phyloP scores from a whole-genome alignment of 768 basidiomycete genomes.

The Phanerochaete carnosa region DNA sequence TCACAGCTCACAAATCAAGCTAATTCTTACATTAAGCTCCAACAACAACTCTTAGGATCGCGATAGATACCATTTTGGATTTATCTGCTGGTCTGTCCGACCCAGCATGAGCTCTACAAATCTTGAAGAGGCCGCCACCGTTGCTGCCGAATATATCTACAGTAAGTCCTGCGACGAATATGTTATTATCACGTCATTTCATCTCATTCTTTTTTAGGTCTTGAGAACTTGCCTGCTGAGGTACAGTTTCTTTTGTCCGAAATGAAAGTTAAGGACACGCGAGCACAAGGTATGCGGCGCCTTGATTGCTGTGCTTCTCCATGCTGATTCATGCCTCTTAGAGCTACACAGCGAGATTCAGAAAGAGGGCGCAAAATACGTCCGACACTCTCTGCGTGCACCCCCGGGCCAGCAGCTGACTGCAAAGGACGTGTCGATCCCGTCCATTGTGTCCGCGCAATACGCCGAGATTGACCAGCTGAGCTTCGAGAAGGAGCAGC shows the following conservation, averaged over 20 bases:
- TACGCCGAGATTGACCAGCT: slow-evolving; percentile 30
- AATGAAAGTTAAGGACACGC: slow-evolving; percentile 41
- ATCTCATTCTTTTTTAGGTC: slow-evolving; percentile 27
- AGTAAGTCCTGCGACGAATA: slow-evolving; percentile 30
- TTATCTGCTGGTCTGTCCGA: background rate
- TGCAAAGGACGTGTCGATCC: slow-evolving; percentile 34
- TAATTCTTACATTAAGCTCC: background rate
- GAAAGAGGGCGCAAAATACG: slow-evolving; percentile 40
- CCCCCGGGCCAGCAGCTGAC: slow-evolving; percentile 19
- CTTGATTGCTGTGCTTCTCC: background rate
- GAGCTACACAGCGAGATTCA: slow-evolving; percentile 43
- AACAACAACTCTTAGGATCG: background rate
- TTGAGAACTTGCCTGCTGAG: slow-evolving; percentile 49
- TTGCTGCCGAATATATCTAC: slow-evolving; percentile 47
- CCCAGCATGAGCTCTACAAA: slow-evolving; percentile 25
- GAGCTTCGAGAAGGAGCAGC: slow-evolving; percentile 39
- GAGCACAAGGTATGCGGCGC: slow-evolving; percentile 35
- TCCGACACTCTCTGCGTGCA: slow-evolving; percentile 39
- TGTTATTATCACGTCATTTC: background rate
- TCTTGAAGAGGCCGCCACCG: slow-evolving; percentile 46
- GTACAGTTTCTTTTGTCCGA: slow-evolving; percentile 46
- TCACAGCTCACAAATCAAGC: background rate
- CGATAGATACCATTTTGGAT: background rate
- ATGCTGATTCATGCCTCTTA: slow-evolving; percentile 14
- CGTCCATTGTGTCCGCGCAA: slow-evolving; percentile 30